These are phyloP conservation scores for Sphaerulina populicola DNA, from an alignment of 2,329 filamentous ascomycete species.

Conservation along the genomic window DNA sequence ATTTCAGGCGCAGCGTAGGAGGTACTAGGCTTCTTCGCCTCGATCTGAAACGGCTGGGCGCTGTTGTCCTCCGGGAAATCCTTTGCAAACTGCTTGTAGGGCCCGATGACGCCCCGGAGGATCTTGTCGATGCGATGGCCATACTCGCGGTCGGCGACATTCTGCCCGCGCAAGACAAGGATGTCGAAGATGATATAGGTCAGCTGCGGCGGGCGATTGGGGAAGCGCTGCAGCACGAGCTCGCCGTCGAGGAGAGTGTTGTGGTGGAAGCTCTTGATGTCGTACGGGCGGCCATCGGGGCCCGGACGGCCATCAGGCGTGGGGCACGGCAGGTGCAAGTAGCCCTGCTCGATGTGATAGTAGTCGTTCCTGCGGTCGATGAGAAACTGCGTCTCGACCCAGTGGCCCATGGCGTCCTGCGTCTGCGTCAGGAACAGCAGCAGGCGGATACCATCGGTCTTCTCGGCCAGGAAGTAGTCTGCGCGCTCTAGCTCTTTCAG, in stretches of 20 bases:
- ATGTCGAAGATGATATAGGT: constrained; percentile 93
- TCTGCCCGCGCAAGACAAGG: constrained; percentile 67
- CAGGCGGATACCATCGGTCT: constrained; percentile 92
- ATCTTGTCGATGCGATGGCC: constrained; percentile 88
- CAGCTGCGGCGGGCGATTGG: constrained; percentile 60
- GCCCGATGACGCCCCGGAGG: constrained; percentile 37
- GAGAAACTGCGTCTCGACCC: constrained; percentile 64
- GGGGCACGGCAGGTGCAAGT: constrained; percentile 70
- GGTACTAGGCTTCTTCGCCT: constrained; percentile 83
- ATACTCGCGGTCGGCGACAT: constrained; percentile 67
- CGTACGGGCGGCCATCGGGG: constrained; percentile 9
- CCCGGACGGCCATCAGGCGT: constrained; percentile 36
- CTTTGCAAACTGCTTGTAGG: constrained; percentile 38
- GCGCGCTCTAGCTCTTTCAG: constrained; percentile 69
- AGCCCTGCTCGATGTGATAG: constrained; percentile 64
- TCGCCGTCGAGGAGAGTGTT: constrained; percentile 87
- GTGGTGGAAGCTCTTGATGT: constrained; percentile 59
- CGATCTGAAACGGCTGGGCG: constrained; percentile 69
- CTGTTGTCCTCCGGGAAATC: constrained; percentile 60
- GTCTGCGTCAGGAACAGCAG: constrained; percentile 77
- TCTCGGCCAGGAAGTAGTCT: constrained; percentile 97
- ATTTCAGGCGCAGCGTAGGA: constrained; percentile 85
- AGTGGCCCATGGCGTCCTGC: constrained; percentile 30
- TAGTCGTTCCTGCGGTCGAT: constrained; percentile 98
- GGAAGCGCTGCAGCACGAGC: constrained; percentile 69